Evolutionary conservation across 2,329 filamentous ascomycete species (phyloP).

Genomic region (Aureobasidium musti): DNA sequence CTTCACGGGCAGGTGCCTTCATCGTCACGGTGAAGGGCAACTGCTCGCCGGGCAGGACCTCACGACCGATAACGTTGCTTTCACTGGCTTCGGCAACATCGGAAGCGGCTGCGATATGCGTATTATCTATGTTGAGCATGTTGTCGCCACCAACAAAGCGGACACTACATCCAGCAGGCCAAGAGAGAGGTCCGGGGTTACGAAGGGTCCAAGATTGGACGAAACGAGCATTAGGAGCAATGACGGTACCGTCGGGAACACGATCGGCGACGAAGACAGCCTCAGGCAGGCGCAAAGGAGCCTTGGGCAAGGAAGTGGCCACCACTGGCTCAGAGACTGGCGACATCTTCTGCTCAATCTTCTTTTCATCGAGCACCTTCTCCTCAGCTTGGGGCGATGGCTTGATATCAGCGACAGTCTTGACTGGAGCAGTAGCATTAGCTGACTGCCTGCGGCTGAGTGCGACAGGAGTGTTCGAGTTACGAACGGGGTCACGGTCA

Average conservation of each 20-base stretch:
- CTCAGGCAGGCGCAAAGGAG: constrained; percentile 50
- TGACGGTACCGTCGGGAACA: constrained; percentile 72
- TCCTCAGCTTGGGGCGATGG: constrained; percentile 44
- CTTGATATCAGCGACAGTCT: constrained; percentile 72
- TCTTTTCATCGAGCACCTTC: constrained; percentile 18
- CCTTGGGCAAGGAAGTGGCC: constrained; percentile 10
- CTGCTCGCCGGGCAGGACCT: constrained; percentile 72
- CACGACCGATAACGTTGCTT: constrained; percentile 71
- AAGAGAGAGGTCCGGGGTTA: constrained; percentile 75
- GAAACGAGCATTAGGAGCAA: constrained; percentile 72
- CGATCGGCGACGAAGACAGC: constrained; percentile 76
- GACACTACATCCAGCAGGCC: constrained; percentile 88
- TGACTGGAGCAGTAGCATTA: constrained; percentile 53
- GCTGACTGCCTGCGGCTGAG: constrained; percentile 6
- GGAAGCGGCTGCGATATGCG: constrained; percentile 73
- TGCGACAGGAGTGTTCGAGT: constrained; percentile 31
- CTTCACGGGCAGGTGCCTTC: constrained; percentile 73
- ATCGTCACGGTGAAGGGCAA: constrained; percentile 81
- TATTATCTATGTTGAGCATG: constrained; percentile 88
- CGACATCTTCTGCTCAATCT: neutral
- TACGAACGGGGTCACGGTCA: constrained; percentile 53
- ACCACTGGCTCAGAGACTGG: neutral
- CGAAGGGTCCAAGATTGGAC: constrained; percentile 88
- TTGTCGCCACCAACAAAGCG: constrained; percentile 92
- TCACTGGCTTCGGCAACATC: constrained; percentile 78